Conservation (phyloP, 2,329 filamentous ascomycete species). For the Sclerotinia subarctica region DNA sequence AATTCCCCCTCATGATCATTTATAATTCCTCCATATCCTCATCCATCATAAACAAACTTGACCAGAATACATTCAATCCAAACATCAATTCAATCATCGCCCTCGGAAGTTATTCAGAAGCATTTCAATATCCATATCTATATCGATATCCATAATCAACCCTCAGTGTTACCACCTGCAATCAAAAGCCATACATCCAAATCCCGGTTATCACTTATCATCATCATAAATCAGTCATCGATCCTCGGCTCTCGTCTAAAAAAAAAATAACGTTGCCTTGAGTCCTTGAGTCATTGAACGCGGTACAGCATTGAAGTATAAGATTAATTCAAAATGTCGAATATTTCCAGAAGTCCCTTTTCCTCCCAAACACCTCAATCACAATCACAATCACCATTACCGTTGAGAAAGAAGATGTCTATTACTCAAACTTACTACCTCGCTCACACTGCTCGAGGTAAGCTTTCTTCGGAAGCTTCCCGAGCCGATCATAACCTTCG, state of each 20-base stretch:
- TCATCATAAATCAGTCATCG: slow-evolving; percentile 24
- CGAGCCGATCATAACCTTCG: slow-evolving; percentile 91
- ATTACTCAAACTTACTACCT: slow-evolving; percentile 98
- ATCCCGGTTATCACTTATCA: slow-evolving; percentile 18
- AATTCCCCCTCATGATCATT: slow-evolving; percentile 15
- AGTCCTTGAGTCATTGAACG: slow-evolving; percentile 35
- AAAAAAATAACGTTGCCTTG: slow-evolving; percentile 26
- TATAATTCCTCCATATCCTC: not conserved
- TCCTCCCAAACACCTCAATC: slow-evolving; percentile 22
- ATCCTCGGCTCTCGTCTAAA: slow-evolving; percentile 32
- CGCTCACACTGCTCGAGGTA: slow-evolving; percentile 91
- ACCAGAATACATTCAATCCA: not conserved
- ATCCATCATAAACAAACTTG: slow-evolving; percentile 7
- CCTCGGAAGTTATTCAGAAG: not conserved
- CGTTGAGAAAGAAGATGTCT: slow-evolving; percentile 81
- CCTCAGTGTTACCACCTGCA: not conserved
- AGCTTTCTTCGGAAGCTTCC: slow-evolving; percentile 90
- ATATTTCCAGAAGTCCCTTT: slow-evolving; percentile 29
- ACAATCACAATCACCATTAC: slow-evolving; percentile 28
- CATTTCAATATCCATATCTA: no score
- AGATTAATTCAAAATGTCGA: slow-evolving; percentile 34
- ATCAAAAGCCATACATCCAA: not conserved
- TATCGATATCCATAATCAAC: not conserved
- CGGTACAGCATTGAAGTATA: slow-evolving; percentile 21
- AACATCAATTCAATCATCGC: not conserved